These are phyloP conservation scores for Pleurotus giganteus DNA, from an alignment of 768 basidiomycete genomes.

Conservation along the genomic window DNA sequence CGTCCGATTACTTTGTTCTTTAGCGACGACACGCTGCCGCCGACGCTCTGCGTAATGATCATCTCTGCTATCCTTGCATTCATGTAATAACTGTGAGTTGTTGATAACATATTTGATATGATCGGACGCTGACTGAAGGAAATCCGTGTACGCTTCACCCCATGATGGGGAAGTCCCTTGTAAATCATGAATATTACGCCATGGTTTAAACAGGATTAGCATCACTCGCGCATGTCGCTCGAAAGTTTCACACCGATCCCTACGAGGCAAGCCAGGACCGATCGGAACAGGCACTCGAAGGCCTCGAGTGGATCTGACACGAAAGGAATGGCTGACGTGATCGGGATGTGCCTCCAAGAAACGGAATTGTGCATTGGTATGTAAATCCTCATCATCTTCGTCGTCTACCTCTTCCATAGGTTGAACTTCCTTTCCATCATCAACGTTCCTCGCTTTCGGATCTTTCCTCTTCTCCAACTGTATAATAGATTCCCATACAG, in stretches of 20 bases:
- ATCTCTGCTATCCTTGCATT: conserved; percentile 34
- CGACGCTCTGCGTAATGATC: conserved; percentile 24
- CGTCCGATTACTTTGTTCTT: conserved; percentile 3
- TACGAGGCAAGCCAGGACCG: conserved; percentile 30
- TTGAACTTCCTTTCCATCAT: no score
- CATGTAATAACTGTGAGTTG: conserved; percentile 41
- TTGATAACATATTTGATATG: conserved; percentile 20
- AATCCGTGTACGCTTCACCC: conserved; percentile 26
- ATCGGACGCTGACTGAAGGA: conserved; percentile 2
- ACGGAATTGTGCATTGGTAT: no score
- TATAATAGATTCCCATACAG: neutral
- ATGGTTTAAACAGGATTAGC: conserved; percentile 43
- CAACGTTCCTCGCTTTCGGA: neutral
- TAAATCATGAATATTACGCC: conserved; percentile 28
- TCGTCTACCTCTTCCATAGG: no score
- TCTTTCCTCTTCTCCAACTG: neutral
- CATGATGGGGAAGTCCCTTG: conserved; percentile 17
- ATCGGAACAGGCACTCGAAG: conserved; percentile 32
- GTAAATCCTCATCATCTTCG: no score
- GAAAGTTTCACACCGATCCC: conserved; percentile 17
- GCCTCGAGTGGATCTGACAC: no score
- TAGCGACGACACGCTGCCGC: neutral
- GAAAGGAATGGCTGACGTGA: neutral
- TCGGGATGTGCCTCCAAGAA: neutral
- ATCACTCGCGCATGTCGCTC: conserved; percentile 31